Percentiles rank a stretch among this genome's conserved stretches.
phyloP scores from a whole-genome alignment of 2,329 filamentous ascomycete species.

The Diaporthe australafricana region DNA sequence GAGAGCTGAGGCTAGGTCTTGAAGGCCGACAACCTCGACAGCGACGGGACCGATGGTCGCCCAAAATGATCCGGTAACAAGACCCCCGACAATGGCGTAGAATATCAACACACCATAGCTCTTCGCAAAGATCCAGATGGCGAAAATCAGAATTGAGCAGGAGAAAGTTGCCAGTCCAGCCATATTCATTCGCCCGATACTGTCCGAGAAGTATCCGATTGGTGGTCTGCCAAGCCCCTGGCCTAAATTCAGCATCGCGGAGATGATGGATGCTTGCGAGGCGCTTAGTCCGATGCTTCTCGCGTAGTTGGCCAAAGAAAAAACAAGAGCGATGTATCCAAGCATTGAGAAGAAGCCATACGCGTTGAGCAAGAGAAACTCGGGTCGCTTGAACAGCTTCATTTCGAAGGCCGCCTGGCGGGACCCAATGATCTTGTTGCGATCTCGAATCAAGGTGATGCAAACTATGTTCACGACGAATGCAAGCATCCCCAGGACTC shows the following conservation, averaged over 20 bases:
- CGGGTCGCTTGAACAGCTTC: conserved; percentile 67
- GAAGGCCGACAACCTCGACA: conserved; percentile 79
- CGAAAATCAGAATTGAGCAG: conserved; percentile 72
- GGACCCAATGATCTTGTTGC: conserved; percentile 78
- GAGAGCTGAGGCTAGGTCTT: conserved; percentile 73
- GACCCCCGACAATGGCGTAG: conserved; percentile 73
- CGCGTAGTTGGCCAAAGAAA: conserved; percentile 80
- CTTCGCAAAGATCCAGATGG: conserved; percentile 79
- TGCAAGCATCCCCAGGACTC: conserved; percentile 72
- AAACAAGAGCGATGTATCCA: conserved; percentile 80
- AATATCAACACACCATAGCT: conserved; percentile 75
- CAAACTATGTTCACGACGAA: conserved; percentile 74
- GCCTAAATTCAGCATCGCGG: conserved; percentile 76
- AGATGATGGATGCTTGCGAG: conserved; percentile 75
- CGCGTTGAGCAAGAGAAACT: conserved; percentile 73
- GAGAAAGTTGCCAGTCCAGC: conserved; percentile 73
- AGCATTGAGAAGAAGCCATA: conserved; percentile 80
- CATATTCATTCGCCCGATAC: conserved; percentile 79
- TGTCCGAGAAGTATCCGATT: conserved; percentile 79
- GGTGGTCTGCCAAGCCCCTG: conserved; percentile 76
- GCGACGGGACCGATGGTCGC: conserved; percentile 75
- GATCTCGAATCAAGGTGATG: conserved; percentile 73
- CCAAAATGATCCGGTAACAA: conserved; percentile 79
- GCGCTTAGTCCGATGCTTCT: conserved; percentile 74
- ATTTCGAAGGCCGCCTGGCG: conserved; percentile 75